These are phyloP conservation scores for Syncephalis fuscata DNA, from an alignment of 371 early-diverging fungal genomes.

Conservation along the genomic window DNA sequence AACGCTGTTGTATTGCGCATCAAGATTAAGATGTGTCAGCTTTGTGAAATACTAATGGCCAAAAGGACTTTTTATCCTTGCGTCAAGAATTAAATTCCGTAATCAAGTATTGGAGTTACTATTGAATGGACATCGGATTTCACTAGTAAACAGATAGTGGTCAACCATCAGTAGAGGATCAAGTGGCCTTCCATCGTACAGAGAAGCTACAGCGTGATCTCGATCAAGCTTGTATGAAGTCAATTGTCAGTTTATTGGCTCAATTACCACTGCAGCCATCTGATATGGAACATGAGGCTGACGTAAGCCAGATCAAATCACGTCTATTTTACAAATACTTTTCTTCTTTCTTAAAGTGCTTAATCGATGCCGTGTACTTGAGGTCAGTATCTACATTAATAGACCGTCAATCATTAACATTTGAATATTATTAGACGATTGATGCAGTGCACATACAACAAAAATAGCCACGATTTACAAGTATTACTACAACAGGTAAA, in stretches of 20 bases:
- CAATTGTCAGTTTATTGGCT: slow-evolving; percentile 59
- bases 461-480: slow-evolving; percentile 17
- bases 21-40: slow-evolving; percentile 71
- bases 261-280: slow-evolving; percentile 71
- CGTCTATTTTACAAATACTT: slow-evolving; percentile 75
- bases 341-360: slow-evolving; percentile 70
- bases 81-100: slow-evolving; percentile 77
- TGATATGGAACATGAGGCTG: slow-evolving; percentile 41
- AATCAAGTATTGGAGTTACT: slow-evolving; percentile 68
- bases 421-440: slow-evolving; percentile 14
- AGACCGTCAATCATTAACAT: too few relatives aligned
- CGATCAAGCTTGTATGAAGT: slow-evolving; percentile 67
- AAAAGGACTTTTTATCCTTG: slow-evolving; percentile 65
- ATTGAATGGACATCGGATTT: slow-evolving; percentile 82
- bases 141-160: slow-evolving; percentile 15
- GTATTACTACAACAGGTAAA: slow-evolving; percentile 19
- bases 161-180: slow-evolving; percentile 13
- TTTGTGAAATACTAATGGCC: slow-evolving; percentile 61
- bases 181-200: slow-evolving; percentile 10
- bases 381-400: too few relatives aligned
- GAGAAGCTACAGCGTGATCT: slow-evolving; percentile 61
- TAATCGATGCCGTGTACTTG: slow-evolving; percentile 59
- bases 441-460: slow-evolving; percentile 11
- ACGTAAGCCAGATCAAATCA: slow-evolving; percentile 49
- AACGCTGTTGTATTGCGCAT: slow-evolving; percentile 49